Evolutionary conservation across 2,329 filamentous ascomycete species (phyloP).

Genomic region (Dryadomyces quercivorus): DNA sequence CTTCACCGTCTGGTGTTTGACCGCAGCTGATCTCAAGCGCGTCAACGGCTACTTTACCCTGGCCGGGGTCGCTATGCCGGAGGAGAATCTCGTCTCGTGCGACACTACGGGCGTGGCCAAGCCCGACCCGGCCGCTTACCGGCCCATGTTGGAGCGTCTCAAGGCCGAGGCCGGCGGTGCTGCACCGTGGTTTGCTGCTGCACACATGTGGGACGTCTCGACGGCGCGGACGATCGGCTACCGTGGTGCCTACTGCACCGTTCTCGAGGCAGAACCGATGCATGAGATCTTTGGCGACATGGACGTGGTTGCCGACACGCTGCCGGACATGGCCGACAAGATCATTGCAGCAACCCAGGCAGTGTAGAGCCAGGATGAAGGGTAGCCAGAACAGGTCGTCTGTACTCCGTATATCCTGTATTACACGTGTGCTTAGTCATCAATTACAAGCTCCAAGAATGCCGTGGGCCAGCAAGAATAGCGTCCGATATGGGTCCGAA

Average conservation of each 20-base stretch:
- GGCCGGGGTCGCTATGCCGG: conserved; percentile 32
- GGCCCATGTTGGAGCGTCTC: conserved; percentile 22
- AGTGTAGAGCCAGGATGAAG: background rate
- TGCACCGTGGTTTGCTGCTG: conserved; percentile 37
- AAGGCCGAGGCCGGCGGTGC: conserved; percentile 11
- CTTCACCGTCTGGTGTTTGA: conserved; percentile 39
- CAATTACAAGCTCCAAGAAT: background rate
- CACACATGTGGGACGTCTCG: conserved; percentile 44
- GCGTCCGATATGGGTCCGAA: background rate
- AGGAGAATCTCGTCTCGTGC: conserved; percentile 34
- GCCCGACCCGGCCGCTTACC: conserved; percentile 33
- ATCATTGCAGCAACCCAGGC: conserved; percentile 14
- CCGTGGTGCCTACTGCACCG: conserved; percentile 36
- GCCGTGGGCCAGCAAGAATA: background rate
- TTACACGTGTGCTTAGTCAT: background rate
- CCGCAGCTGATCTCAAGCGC: conserved; percentile 31
- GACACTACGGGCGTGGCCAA: conserved; percentile 33
- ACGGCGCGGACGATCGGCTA: conserved; percentile 34
- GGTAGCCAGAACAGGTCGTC: background rate
- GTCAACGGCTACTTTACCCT: conserved; percentile 36
- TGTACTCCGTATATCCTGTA: background rate
- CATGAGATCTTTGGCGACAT: conserved; percentile 35
- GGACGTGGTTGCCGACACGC: conserved; percentile 32
- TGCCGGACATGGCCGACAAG: conserved; percentile 32
- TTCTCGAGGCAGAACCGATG: conserved; percentile 36